A percentile compares a stretch with the other conserved stretches of the same genome.
These are phyloP conservation scores for Mucor plumbeus DNA, from an alignment of 371 early-diverging fungal genomes.

Conservation along the genomic window DNA sequence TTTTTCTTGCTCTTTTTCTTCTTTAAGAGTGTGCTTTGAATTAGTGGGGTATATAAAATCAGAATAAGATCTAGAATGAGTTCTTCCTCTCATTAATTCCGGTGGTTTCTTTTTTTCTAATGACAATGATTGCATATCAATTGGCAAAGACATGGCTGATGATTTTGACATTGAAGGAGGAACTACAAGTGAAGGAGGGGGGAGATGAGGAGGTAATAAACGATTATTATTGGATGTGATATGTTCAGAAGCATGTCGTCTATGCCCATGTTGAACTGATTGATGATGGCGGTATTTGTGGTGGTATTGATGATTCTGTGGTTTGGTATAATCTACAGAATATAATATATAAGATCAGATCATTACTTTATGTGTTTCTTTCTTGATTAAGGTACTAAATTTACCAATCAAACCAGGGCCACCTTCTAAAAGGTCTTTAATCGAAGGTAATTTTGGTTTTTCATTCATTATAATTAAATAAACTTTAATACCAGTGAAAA, in stretches of 20 bases:
- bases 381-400: background rate
- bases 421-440: slow-evolving; percentile 22
- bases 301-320: background rate
- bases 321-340: background rate
- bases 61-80: slow-evolving; percentile 52
- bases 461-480: slow-evolving; percentile 12
- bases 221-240: background rate
- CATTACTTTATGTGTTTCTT: background rate
- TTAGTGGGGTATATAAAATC: slow-evolving; percentile 43
- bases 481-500: slow-evolving; percentile 5
- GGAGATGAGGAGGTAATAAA: background rate
- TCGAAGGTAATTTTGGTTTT: slow-evolving; percentile 23
- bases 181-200: background rate
- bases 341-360: background rate
- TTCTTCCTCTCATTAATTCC: slow-evolving; percentile 20
- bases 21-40: slow-evolving; percentile 12
- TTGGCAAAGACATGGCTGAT: background rate
- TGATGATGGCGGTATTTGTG: background rate
- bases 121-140: slow-evolving; percentile 22
- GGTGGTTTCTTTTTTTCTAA: slow-evolving; percentile 2
- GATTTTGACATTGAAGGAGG: slow-evolving; percentile 5
- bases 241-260: slow-evolving; percentile 27
- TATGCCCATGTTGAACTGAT: slow-evolving; percentile 4
- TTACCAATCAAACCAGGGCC: slow-evolving; percentile 28
- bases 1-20: background rate